Evolutionary conservation across 805 yeast genomes (phyloP).

Genomic region (Starmerella apis): DNA sequence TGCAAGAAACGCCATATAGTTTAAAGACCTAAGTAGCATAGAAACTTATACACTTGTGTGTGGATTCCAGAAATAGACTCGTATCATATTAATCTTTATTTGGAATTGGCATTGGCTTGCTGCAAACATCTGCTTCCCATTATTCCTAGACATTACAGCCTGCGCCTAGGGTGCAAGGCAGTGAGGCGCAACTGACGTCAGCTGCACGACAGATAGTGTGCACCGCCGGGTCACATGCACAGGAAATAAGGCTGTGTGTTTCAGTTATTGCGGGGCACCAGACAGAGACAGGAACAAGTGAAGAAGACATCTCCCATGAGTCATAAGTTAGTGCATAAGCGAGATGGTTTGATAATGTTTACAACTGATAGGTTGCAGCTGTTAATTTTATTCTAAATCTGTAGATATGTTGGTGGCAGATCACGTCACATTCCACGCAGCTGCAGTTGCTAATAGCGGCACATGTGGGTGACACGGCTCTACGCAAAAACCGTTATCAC

Average conservation of each 20-base stretch:
- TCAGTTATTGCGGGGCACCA: neutral
- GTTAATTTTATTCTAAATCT: too few species aligned
- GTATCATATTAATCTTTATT: too few species aligned
- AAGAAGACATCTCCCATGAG: too few species aligned
- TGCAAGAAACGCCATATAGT: neutral
- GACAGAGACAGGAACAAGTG: neutral
- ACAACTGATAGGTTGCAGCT: too few species aligned
- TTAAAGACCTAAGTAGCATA: too few species aligned
- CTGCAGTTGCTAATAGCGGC: neutral
- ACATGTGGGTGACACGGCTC: neutral
- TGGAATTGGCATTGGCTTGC: neutral
- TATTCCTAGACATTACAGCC: neutral
- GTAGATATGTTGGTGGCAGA: too few species aligned
- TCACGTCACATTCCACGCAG: neutral
- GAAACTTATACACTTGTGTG: too few species aligned
- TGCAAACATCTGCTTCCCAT: neutral
- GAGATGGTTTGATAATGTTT: too few species aligned
- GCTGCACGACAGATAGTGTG: neutral
- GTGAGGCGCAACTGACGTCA: conserved; percentile 2
- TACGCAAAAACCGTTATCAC: neutral
- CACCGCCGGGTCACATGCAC: conserved; percentile 6
- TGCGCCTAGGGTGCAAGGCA: neutral
- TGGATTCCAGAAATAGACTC: too few species aligned
- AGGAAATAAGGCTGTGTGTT: neutral
- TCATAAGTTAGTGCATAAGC: too few species aligned